Conservation (phyloP, 2,329 filamentous ascomycete genomes). For the Diaporthe australafricana region DNA sequence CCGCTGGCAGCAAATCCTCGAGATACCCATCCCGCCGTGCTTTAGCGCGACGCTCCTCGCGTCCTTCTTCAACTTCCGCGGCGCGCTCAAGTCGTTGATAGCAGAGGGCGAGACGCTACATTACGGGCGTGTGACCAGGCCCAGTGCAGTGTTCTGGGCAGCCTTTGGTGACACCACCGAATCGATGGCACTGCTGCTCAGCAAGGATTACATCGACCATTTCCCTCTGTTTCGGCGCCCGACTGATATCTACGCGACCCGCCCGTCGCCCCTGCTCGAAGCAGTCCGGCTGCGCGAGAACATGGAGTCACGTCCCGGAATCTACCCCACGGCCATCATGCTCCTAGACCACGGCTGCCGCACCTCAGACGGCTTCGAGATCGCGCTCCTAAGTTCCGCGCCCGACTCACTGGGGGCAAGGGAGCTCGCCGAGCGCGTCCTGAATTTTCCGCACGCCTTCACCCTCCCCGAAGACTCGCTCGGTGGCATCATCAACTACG, state of each 20-base stretch:
- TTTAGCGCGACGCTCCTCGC: background rate
- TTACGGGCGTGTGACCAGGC: background rate
- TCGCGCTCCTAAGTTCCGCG: background rate
- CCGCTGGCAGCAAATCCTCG: conserved; percentile 1
- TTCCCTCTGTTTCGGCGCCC: background rate
- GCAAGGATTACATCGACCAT: background rate
- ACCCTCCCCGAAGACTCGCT: background rate
- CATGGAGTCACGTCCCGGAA: background rate
- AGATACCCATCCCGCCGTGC: background rate
- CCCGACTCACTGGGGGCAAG: background rate
- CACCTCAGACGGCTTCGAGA: background rate
- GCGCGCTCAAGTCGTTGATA: background rate
- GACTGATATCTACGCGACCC: background rate
- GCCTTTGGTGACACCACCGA: background rate
- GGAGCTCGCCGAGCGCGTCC: background rate
- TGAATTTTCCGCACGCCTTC: background rate
- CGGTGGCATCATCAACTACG: background rate
- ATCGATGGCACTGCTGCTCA: background rate
- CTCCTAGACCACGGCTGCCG: background rate
- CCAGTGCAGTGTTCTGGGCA: background rate
- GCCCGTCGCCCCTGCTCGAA: background rate
- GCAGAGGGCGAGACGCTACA: background rate
- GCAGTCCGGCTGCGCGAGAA: background rate
- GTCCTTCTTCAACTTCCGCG: conserved; percentile 1
- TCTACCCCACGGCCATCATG: background rate